phyloP scores from a whole-genome alignment of 495 filamentous ascomycete species.

The Penicillium robsamsonii region DNA sequence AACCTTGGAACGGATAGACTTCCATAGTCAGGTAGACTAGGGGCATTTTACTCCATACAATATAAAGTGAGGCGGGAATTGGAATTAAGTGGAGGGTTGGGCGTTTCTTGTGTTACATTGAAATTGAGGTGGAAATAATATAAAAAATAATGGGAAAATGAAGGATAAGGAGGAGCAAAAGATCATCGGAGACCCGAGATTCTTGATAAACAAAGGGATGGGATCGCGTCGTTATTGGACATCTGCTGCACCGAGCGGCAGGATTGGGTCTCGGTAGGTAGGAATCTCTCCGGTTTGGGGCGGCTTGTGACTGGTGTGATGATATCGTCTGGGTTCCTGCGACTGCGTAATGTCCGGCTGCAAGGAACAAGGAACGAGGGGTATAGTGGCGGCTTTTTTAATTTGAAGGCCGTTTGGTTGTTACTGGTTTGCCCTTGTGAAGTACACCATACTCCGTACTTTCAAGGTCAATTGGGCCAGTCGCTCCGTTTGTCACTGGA shows the following conservation, averaged over 20 bases:
- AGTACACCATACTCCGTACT: background rate
- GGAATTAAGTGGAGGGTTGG: slow-evolving; percentile 4
- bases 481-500: background rate
- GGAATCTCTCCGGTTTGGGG: slow-evolving; percentile 20
- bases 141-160: background rate
- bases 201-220: slow-evolving; percentile 13
- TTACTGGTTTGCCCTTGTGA: background rate
- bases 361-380: slow-evolving; percentile 25
- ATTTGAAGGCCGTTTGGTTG: background rate
- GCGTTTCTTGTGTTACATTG: slow-evolving; percentile 5
- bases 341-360: slow-evolving; percentile 18
- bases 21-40: slow-evolving; percentile 8
- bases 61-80: slow-evolving; percentile 2
- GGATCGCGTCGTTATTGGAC: slow-evolving; percentile 13
- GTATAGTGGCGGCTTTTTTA: slow-evolving; percentile 17
- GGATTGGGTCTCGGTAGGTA: slow-evolving; percentile 21
- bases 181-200: slow-evolving; percentile 20
- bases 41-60: background rate
- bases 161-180: slow-evolving; percentile 17
- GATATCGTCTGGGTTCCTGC: slow-evolving; percentile 22
- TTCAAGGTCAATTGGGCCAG: background rate
- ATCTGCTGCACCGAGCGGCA: slow-evolving; percentile 18
- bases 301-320: slow-evolving; percentile 9
- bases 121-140: background rate
- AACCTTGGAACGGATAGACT: background rate